phyloP scores from a whole-genome alignment of 2,329 filamentous ascomycete genomes.

The Fusarium phyllophilum region DNA sequence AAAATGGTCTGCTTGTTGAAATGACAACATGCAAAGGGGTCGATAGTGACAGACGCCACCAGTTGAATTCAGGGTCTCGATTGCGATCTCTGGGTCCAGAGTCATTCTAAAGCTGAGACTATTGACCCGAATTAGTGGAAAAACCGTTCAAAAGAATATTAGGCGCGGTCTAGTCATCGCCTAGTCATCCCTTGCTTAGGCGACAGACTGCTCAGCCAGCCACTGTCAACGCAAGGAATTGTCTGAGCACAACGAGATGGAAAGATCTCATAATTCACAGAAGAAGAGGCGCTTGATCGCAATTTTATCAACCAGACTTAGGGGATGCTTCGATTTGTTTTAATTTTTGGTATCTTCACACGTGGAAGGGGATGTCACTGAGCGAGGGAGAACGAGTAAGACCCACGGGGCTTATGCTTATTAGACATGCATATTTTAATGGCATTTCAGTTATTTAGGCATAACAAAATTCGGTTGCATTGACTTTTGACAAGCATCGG shows the following conservation, averaged over 20 bases:
- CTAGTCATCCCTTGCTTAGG: not conserved
- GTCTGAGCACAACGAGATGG: not conserved
- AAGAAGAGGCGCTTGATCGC: not conserved
- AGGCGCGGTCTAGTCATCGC: not conserved
- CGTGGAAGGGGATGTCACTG: not conserved
- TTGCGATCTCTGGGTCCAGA: not conserved
- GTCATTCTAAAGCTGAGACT: not conserved
- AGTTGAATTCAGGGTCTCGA: not conserved
- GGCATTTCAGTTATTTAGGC: not conserved
- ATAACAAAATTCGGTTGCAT: not conserved
- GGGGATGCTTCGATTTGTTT: fast-evolving
- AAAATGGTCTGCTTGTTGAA: not conserved
- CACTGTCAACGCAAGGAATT: not conserved
- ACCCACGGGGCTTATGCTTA: not conserved
- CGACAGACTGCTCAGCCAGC: not conserved
- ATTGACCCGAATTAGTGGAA: not conserved
- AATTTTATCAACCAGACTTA: fast-evolving
- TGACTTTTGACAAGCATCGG: not conserved
- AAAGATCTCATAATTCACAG: fast-evolving
- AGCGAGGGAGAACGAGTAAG: not conserved
- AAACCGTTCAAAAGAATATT: not conserved
- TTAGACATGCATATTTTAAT: not conserved
- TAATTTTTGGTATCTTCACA: not conserved
- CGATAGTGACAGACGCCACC: not conserved
- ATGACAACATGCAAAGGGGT: not conserved